These are phyloP conservation scores for Macrophomina tecta DNA, from an alignment of 2,329 filamentous ascomycete genomes.

Conservation along the genomic window DNA sequence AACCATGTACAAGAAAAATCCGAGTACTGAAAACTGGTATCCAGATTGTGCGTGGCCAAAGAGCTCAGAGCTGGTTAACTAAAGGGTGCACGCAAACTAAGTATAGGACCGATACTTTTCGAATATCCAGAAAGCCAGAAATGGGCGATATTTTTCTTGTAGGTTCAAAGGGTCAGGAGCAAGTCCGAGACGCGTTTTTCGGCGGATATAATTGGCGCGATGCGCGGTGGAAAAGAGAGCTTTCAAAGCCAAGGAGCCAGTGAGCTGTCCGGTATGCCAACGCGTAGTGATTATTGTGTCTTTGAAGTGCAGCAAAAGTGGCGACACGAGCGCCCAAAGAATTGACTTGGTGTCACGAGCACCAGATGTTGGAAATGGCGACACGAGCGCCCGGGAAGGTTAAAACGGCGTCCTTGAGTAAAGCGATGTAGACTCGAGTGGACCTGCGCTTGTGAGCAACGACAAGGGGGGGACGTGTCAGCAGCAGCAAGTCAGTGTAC, in stretches of 20 bases:
- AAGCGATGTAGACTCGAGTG: not conserved
- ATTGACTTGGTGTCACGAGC: not conserved
- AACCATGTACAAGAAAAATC: too few relatives aligned
- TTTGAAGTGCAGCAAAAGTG: not conserved
- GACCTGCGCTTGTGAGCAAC: conserved; percentile 23
- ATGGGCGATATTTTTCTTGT: too few relatives aligned
- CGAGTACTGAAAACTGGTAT: too few relatives aligned
- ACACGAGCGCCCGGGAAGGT: not conserved
- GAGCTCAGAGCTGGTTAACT: not conserved
- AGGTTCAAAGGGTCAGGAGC: too few relatives aligned
- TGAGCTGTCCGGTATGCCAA: too few relatives aligned
- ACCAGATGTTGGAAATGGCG: not conserved
- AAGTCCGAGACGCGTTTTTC: not conserved
- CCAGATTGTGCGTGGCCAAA: too few relatives aligned
- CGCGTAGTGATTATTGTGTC: too few relatives aligned
- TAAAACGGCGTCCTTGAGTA: not conserved
- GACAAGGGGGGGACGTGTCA: conserved; percentile 15
- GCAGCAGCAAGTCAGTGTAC: conserved; percentile 20
- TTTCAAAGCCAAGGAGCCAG: not conserved
- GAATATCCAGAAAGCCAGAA: too few relatives aligned
- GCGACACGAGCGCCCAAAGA: not conserved
- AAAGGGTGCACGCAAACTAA: not conserved
- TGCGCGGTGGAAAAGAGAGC: not conserved
- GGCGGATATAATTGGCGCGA: not conserved
- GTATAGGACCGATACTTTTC: not conserved